Evolutionary conservation across 148 eudicot genomes (phyloP).

Genomic region (Oxyria digyna): DNA sequence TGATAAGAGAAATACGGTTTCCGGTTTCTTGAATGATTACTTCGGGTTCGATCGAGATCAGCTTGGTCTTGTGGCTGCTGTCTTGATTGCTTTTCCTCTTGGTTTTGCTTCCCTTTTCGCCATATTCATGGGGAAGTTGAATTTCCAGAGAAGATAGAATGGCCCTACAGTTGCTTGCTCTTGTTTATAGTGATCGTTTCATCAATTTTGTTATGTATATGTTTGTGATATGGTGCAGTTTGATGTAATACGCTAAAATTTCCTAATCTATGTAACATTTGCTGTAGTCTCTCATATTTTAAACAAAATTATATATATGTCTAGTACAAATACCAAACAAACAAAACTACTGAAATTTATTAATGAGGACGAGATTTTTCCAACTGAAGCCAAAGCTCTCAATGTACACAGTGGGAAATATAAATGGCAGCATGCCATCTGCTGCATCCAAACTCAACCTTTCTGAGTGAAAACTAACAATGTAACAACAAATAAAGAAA

Average conservation of each 20-base stretch:
- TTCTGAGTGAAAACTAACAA: not conserved
- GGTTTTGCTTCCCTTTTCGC: constrained; percentile 48
- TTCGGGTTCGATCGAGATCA: constrained; percentile 46
- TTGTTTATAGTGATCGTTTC: not conserved
- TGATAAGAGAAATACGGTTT: constrained; percentile 29
- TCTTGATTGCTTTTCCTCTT: constrained; percentile 43
- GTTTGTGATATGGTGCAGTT: no score
- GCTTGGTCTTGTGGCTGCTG: constrained; percentile 34
- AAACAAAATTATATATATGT: no score
- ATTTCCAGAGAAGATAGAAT: constrained; percentile 62
- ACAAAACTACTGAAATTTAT: no score
- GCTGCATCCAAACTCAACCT: not conserved
- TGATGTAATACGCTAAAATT: no score
- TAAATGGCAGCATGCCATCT: not conserved
- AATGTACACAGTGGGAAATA: not conserved
- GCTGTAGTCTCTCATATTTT: no score
- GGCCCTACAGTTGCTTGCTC: not conserved
- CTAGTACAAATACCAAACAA: no score
- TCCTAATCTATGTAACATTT: no score
- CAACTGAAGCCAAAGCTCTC: not conserved
- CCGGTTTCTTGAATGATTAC: constrained; percentile 44
- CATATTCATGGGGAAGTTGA: constrained; percentile 44
- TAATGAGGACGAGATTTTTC: not conserved
- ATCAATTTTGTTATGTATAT: not conserved
- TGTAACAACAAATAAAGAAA: not conserved